phyloP scores from a whole-genome alignment of 257 asterid genomes.

The Solanum medicagineum region DNA sequence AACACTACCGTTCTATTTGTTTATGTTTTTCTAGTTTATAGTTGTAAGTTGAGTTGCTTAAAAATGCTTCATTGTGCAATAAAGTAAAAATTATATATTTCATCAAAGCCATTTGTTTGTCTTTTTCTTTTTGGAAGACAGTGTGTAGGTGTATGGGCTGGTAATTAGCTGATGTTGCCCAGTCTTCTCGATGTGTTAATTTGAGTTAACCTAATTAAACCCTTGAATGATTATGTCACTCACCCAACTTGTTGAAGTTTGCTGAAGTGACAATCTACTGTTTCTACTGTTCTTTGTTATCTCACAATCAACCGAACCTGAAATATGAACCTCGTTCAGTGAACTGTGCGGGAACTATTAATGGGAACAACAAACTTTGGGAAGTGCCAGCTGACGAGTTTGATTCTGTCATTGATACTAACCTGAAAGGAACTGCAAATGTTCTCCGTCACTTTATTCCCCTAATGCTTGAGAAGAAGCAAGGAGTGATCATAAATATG shows the following conservation, averaged over 20 bases:
- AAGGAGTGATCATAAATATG: constrained; percentile 77
- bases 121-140: not conserved
- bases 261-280: not conserved
- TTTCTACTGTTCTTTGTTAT: not conserved
- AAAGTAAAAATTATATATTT: not conserved
- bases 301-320: not conserved
- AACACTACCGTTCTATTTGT: not conserved
- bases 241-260: not conserved
- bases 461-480: constrained; percentile 70
- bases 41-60: not conserved
- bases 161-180: not conserved
- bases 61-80: not conserved
- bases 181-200: not conserved
- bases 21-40: not conserved
- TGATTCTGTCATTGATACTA: constrained; percentile 80
- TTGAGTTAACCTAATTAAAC: not conserved
- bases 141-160: not conserved
- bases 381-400: constrained; percentile 85
- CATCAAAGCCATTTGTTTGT: not conserved
- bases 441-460: constrained; percentile 86
- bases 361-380: constrained; percentile 79
- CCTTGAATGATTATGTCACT: not conserved
- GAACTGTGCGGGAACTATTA: constrained; percentile 93
- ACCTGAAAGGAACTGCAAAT: constrained; percentile 73
- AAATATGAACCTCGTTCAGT: constrained; percentile 29